A percentile compares a stretch with the other conserved stretches of the same genome.
Evolutionary conservation across 208 protist species (phyloP).

Genomic region (Trypanosoma grayi): DNA sequence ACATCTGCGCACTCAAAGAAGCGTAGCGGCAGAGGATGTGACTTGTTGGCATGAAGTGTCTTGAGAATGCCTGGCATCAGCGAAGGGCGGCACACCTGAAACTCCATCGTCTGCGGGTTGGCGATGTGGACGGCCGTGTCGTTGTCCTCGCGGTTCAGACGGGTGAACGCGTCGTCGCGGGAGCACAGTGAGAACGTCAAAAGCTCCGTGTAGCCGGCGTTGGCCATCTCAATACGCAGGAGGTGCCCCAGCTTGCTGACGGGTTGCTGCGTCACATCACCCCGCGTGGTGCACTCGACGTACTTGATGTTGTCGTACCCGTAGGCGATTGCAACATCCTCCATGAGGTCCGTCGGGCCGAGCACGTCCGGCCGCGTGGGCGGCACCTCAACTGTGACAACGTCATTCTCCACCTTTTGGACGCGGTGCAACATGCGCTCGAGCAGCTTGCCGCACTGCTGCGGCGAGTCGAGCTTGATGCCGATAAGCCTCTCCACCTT

Average conservation of each 20-base stretch:
- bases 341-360: constrained; percentile 96
- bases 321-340: constrained; percentile 98
- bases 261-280: constrained; percentile 89
- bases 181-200: constrained; percentile 94
- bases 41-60: constrained; percentile 91
- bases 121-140: constrained; percentile 86
- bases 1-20: constrained; percentile 98
- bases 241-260: constrained; percentile 93
- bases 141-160: constrained; percentile 71
- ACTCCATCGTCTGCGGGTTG: constrained; percentile 95
- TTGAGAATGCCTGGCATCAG: constrained; percentile 97
- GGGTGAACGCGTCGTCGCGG: constrained; percentile 88
- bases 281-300: constrained; percentile 72
- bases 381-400: constrained; percentile 86
- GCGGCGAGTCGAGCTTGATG: constrained; percentile 66
- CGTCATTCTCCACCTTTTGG: constrained; percentile 41
- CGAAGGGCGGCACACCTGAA: constrained; percentile 92
- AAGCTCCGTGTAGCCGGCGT: constrained; percentile 95
- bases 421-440: constrained; percentile 92
- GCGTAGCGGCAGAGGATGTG: constrained; percentile 90
- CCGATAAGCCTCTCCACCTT: constrained; percentile 91
- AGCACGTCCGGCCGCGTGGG: constrained; percentile 95
- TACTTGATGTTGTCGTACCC: constrained; percentile 96
- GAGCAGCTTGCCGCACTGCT: constrained; percentile 80
- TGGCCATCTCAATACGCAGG: constrained; percentile 91